These are phyloP conservation scores for Peribolospora baueri DNA, from an alignment of 768 basidiomycete species.

Conservation along the genomic window DNA sequence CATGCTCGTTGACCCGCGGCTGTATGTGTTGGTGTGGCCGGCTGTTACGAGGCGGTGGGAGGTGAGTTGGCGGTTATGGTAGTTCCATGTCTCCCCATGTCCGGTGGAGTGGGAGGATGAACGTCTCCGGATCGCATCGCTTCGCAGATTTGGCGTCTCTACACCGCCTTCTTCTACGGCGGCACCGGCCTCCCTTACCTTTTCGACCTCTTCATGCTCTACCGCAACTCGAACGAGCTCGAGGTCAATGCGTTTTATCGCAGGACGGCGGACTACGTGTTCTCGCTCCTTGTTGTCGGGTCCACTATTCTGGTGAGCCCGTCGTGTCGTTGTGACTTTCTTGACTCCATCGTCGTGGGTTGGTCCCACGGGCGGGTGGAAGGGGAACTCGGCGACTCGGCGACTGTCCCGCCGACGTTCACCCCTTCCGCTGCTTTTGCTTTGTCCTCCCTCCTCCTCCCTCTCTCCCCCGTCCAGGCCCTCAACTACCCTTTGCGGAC, in stretches of 20 bases:
- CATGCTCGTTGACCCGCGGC: too few relatives aligned
- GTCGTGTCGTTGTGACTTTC: not conserved
- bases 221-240: constrained; percentile 39
- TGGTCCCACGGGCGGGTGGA: not conserved
- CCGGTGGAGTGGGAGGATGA: not conserved
- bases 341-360: not conserved
- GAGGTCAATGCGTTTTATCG: constrained; percentile 36
- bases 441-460: not conserved
- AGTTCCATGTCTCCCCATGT: not conserved
- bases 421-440: constrained; percentile 29
- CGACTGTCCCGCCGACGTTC: constrained; percentile 31
- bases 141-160: constrained; percentile 26
- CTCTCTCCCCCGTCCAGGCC: not conserved
- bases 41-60: too few relatives aligned
- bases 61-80: too few relatives aligned
- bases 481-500: not conserved
- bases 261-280: constrained; percentile 50
- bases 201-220: constrained; percentile 48
- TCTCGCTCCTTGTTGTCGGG: constrained; percentile 38
- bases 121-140: not conserved
- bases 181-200: constrained; percentile 35
- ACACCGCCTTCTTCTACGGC: constrained; percentile 23
- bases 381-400: constrained; percentile 26
- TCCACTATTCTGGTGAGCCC: constrained; percentile 34
- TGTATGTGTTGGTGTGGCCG: too few relatives aligned